phyloP scores from a whole-genome alignment of 345 rosid species.

The Arabidopsis thaliana region TAIR10.1 NC_003075.7:6373001-6373500 shows the following conservation, averaged over 20 bases:
- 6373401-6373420: conserved; percentile 24
- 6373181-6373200: neutral
- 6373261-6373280: conserved; percentile 57
- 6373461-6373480: conserved; percentile 26
- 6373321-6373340: conserved; percentile 42
- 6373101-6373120: neutral
- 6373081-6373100: neutral
- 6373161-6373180: neutral
- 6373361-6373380: conserved; percentile 46
- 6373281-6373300: conserved; percentile 34
- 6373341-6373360: conserved; percentile 42
- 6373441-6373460: conserved; percentile 20
- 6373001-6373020: neutral
- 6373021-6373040: neutral
- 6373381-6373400: conserved; percentile 57
- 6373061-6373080: neutral
- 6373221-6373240: conserved; percentile 53
- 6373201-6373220: neutral
- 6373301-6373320: conserved; percentile 33
- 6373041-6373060: neutral
- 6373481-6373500: neutral
- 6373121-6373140: neutral
- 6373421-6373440: conserved; percentile 19
- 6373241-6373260: conserved; percentile 61
- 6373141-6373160: neutral